Evolutionary conservation across 1,284 basidiomycete genomes (phyloP).

Genomic region (Malassezia brasiliensis): DNA sequence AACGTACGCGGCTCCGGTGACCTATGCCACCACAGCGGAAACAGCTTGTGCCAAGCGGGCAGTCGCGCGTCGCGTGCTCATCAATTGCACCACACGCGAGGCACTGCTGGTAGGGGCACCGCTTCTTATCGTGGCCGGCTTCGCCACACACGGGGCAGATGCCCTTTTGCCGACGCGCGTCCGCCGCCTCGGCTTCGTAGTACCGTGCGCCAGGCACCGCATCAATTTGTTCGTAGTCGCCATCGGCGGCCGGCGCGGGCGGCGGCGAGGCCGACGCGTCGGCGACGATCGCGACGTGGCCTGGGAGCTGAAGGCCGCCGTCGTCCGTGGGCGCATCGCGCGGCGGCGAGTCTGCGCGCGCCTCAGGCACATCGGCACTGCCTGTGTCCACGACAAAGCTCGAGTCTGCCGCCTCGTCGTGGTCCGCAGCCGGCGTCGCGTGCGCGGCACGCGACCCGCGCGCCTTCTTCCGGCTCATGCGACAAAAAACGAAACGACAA

Average conservation of each 20-base stretch:
- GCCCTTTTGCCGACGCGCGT: constrained; percentile 10
- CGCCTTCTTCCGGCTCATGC: constrained; percentile 4
- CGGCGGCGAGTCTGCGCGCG: neutral
- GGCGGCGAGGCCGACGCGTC: neutral
- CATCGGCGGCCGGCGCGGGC: neutral
- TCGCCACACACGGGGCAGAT: constrained; percentile 18
- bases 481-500: neutral
- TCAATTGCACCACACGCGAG: constrained; percentile 74
- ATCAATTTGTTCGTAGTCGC: constrained; percentile 16
- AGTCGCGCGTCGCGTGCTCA: constrained; percentile 70
- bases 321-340: neutral
- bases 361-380: constrained; percentile 5
- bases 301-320: constrained; percentile 9
- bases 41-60: constrained; percentile 71
- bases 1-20: constrained; percentile 61
- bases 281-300: constrained; percentile 13
- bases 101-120: constrained; percentile 55
- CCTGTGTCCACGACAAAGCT: constrained; percentile 16
- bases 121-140: constrained; percentile 16
- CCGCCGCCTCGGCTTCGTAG: constrained; percentile 14
- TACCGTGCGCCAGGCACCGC: constrained; percentile 5
- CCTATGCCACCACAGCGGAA: constrained; percentile 78
- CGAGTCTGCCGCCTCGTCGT: neutral
- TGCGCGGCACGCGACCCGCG: neutral
- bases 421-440: neutral